Conservation (phyloP, 495 filamentous ascomycete species). For the Annulohypoxylon bovei region DNA sequence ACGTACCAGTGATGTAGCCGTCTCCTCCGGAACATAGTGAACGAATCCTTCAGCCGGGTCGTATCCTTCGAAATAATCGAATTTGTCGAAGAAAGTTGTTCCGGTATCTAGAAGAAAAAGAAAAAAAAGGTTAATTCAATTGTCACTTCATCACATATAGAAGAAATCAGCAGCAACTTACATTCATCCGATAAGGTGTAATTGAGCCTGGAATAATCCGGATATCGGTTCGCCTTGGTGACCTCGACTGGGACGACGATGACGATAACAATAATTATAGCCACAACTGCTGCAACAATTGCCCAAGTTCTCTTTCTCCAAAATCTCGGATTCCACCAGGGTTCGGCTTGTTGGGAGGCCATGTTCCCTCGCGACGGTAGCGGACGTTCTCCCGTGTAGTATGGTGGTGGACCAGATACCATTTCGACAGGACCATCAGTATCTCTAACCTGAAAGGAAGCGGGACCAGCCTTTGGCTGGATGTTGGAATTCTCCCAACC, state of each 20-base stretch:
- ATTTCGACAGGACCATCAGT: slow-evolving; percentile 31
- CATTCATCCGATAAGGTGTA: slow-evolving; percentile 52
- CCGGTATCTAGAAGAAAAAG: slow-evolving; percentile 47
- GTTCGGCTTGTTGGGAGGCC: slow-evolving; percentile 12
- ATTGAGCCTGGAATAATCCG: slow-evolving; percentile 50
- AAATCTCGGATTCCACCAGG: slow-evolving; percentile 61
- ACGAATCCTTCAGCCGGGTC: slow-evolving; percentile 55
- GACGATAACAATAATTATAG: slow-evolving; percentile 54
- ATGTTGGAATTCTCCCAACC: slow-evolving; percentile 35
- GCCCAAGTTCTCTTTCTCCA: slow-evolving; percentile 61
- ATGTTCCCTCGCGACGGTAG: slow-evolving; percentile 27
- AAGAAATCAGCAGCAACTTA: slow-evolving; percentile 23
- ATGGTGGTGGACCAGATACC: slow-evolving; percentile 35
- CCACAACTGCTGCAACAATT: slow-evolving; percentile 49
- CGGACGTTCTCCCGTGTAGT: slow-evolving; percentile 29
- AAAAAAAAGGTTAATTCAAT: slow-evolving; percentile 7
- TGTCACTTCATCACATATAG: background rate
- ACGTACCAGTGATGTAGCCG: slow-evolving; percentile 42
- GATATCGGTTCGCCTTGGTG: slow-evolving; percentile 56
- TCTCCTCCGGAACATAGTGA: slow-evolving; percentile 52
- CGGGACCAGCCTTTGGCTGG: slow-evolving; percentile 32
- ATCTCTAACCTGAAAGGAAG: slow-evolving; percentile 40
- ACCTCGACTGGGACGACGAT: slow-evolving; percentile 65
- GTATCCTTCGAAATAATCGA: slow-evolving; percentile 53
- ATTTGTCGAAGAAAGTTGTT: slow-evolving; percentile 65